phyloP scores from a whole-genome alignment of 2,329 filamentous ascomycete species.

The Lanzia echinophila region DNA sequence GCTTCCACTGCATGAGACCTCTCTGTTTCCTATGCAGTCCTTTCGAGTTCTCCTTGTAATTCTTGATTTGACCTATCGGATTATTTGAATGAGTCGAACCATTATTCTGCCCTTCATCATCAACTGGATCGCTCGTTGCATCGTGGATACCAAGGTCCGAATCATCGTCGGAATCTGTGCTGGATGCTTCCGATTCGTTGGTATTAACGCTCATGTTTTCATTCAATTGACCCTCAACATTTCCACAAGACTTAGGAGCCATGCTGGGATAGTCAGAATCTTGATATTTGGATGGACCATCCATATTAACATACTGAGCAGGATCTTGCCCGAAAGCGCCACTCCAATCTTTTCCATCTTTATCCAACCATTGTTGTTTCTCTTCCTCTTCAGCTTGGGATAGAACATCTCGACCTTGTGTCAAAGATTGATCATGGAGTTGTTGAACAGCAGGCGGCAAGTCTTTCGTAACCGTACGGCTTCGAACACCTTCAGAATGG shows the following conservation, averaged over 20 bases:
- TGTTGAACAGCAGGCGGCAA: conserved; percentile 65
- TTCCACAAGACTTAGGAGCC: conserved; percentile 4
- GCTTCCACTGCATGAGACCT: conserved; percentile 92
- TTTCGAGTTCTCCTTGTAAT: conserved; percentile 61
- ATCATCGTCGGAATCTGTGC: conserved; percentile 24
- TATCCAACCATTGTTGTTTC: conserved; percentile 69
- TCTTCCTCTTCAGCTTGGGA: conserved; percentile 65
- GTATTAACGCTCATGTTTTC: conserved; percentile 20
- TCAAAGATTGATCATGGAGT: conserved; percentile 75
- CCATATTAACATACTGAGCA: conserved; percentile 26
- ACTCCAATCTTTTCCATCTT: conserved; percentile 78
- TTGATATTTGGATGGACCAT: conserved; percentile 3
- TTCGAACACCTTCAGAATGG: conserved; percentile 75
- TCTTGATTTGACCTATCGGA: conserved; percentile 51
- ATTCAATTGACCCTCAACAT: conserved; percentile 20
- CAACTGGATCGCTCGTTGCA: conserved; percentile 27
- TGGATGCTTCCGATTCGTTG: conserved; percentile 9
- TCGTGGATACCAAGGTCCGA: conserved; percentile 55
- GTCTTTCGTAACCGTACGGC: conserved; percentile 62
- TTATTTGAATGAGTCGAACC: conserved; percentile 35
- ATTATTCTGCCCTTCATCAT: not conserved
- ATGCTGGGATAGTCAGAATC: conserved; percentile 13
- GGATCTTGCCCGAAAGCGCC: conserved; percentile 80
- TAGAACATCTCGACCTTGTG: conserved; percentile 73
- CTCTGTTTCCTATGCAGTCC: conserved; percentile 79